Base-by-base conservation (phyloP, 306 rosid genomes). In the Vicia villosa region DNA sequence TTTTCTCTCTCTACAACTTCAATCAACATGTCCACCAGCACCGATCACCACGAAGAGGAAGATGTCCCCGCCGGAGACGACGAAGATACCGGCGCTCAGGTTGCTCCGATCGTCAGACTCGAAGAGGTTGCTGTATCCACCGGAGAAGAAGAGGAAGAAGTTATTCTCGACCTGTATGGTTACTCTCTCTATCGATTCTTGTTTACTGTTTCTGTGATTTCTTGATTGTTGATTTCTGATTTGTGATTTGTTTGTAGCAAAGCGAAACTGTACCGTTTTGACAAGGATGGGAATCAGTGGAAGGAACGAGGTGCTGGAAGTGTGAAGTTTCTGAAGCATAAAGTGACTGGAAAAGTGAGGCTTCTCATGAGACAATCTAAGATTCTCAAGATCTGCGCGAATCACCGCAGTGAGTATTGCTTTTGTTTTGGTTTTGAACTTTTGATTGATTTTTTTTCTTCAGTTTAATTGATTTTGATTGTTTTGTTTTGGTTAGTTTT, bases 351-450 rank as follows among this genome's bases (percentile, higher is more conserved):
- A 5, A 92, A 86, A 69, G 95, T 88, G 57, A 84, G 96, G 21
- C 96, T 92, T 57, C 89, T 92, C 9, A 85, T 92, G 96, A 84
- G 98, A 26, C 98, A 89, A 64, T 89, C 98, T 19, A 89, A 92
- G 69, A 89, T 89, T 7, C 93, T 88, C 57, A 92, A 90, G 91
- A 92, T 92, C 86, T 90, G 98, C 50, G 96, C 98, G 43, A 92
- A 92, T 80, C 98, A 92, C 77, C 86, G 82, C 42, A 81, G 98
- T 92, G 4, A 45, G 86, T 64, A 8, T n/a, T 17, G n/a, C 0
- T 14, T 42, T 40, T 10, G 1, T 37, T 56, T 0, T 50, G n/a
- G 2, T 20, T 15, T 37, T 6, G 4, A 3, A 1, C n/a, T 0
- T 12, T 32, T 34, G 8, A 32, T 6, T 17, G n/a, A 13, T 55